Evolutionary conservation across 2,329 filamentous ascomycete species (phyloP).

Genomic region (Leptographium wingfieldii): DNA sequence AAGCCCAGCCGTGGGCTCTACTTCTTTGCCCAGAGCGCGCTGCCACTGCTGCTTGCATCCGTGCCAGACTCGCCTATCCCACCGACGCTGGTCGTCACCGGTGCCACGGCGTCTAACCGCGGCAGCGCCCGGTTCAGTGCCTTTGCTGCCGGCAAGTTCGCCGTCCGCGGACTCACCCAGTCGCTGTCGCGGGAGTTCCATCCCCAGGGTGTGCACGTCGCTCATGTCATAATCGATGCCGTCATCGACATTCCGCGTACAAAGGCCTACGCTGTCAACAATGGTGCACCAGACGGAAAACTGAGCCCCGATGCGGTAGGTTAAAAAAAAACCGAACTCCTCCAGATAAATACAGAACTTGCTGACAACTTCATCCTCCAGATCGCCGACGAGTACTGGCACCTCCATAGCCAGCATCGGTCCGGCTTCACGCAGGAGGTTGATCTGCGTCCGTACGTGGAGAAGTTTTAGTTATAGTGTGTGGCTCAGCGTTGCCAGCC

Average conservation of each 20-base stretch:
- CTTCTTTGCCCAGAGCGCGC: constrained; percentile 57
- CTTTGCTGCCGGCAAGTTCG: constrained; percentile 74
- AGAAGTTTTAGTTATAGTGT: constrained; percentile 54
- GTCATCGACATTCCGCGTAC: constrained; percentile 70
- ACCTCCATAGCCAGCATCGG: constrained; percentile 66
- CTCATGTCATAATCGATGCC: constrained; percentile 73
- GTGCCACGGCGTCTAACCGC: constrained; percentile 68
- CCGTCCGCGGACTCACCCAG: constrained; percentile 59
- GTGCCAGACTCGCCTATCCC: constrained; percentile 46
- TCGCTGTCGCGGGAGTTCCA: constrained; percentile 73
- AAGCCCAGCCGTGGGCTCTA: constrained; percentile 52
- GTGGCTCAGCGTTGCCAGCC: not conserved
- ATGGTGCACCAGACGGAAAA: constrained; percentile 43
- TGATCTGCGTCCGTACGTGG: constrained; percentile 66
- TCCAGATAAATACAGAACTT: not conserved
- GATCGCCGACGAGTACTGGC: constrained; percentile 83
- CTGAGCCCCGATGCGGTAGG: constrained; percentile 62
- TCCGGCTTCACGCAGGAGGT: constrained; percentile 73
- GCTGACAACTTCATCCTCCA: constrained; percentile 20
- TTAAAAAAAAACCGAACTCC: constrained; percentile 9
- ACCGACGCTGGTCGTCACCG: constrained; percentile 73
- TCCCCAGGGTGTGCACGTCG: constrained; percentile 71
- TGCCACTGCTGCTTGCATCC: constrained; percentile 58
- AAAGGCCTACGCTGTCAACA: constrained; percentile 35
- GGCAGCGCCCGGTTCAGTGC: constrained; percentile 55